Base-by-base conservation (phyloP, 352 stramenopile species). In the Globisporangium paddicum region DNA sequence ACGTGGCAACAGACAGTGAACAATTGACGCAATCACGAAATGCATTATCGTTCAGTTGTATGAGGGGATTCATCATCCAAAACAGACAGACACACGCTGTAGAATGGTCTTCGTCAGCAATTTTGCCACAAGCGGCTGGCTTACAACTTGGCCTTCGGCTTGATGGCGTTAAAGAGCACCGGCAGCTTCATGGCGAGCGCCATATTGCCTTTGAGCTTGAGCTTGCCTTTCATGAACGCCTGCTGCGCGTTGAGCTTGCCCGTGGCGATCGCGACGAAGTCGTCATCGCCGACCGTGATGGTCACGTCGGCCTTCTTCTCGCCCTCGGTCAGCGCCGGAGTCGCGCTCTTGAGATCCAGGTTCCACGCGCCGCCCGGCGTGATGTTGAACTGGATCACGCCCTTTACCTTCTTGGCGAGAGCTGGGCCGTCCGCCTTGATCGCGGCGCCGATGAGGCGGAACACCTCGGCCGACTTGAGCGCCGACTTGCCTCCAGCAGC, bases 171-270 rank as follows among this genome's bases (percentile, higher is more conserved):
- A 55, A 98, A 87, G 53, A 98, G 80, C 41, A 96, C 69, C 10
- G 82, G 92, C n/a, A 98, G 73, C 82, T 98, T 98, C 87, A 97
- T 97, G 28, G 93, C 93, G 35, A 98, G 77, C 55, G 77, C 79
- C 93, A 98, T 98, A 65, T 98, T 98, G 55, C 93, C 93, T 75
- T 98, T 97, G 49, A 98, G 84, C 69, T 98, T 98, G 50, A 98
- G 75, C 68, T 97, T 97, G 58, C 90, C 90, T 80, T 97, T 96
- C 89, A 98, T 96, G 68, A 98, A 98, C n/a, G 93, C 93, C 78
- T 79, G 53, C 66, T 98, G 93, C 21, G 93, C 79, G 63, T 97
- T 97, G 25, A 98, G 73, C 60, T 97, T 96, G 59, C 84, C 84
- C 56, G 75, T 75, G 32, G 82, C 82, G 50, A 94, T 89, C 3